phyloP scores from a whole-genome alignment of 169 alveolate genomes.

The Plasmodium gaboni region DNA sequence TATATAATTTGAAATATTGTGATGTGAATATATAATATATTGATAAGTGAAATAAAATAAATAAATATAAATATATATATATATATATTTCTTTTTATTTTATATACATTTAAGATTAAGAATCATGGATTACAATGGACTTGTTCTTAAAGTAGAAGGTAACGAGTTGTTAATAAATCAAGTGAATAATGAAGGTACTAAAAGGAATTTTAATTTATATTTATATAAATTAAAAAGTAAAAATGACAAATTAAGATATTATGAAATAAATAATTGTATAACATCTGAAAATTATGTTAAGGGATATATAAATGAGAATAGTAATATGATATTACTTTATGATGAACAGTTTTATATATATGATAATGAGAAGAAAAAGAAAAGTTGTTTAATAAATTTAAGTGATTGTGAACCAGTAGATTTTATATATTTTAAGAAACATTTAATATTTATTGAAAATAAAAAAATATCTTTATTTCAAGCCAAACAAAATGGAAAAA shows the following conservation, averaged over 20 bases:
- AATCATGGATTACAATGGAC: slow-evolving; percentile 52
- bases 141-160: slow-evolving; percentile 28
- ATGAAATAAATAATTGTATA: slow-evolving; percentile 30
- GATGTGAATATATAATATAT: too few species aligned
- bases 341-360: slow-evolving; percentile 44
- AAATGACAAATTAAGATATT: slow-evolving; percentile 41
- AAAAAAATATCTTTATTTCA: slow-evolving; percentile 37
- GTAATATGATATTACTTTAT: slow-evolving; percentile 36
- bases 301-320: slow-evolving; percentile 11
- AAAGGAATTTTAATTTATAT: neutral
- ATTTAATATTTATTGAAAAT: slow-evolving; percentile 50
- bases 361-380: slow-evolving; percentile 46
- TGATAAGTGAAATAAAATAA: too few species aligned
- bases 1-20: too few species aligned
- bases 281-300: slow-evolving; percentile 31
- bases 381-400: slow-evolving; percentile 22
- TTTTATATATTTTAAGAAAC: slow-evolving; percentile 62
- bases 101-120: neutral
- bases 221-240: slow-evolving; percentile 26
- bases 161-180: slow-evolving; percentile 33
- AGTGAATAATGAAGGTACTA: slow-evolving; percentile 2
- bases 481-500: slow-evolving; percentile 26
- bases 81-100: slow-evolving; percentile 16
- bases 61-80: slow-evolving; percentile 7
- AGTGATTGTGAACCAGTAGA: slow-evolving; percentile 42